Conservation (phyloP, 805 yeast genomes). For the Candida ovalis region DNA sequence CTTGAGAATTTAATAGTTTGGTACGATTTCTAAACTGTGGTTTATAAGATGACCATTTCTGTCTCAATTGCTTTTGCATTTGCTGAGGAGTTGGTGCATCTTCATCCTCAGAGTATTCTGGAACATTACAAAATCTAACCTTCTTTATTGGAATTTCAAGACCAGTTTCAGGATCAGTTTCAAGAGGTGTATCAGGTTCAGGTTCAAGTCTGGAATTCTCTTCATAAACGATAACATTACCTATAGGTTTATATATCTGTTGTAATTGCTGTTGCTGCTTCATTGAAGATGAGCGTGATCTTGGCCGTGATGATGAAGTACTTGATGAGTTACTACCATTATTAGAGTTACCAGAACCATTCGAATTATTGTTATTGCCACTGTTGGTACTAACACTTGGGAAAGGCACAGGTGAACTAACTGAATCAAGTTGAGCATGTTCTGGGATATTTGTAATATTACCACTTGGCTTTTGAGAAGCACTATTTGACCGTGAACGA, state of each 20-base stretch:
- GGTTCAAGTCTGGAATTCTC: conserved; percentile 10
- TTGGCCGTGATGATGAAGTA: conserved; percentile 11
- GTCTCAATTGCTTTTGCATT: conserved; percentile 33
- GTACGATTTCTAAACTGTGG: conserved; percentile 30
- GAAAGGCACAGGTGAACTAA: background rate
- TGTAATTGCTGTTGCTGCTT: conserved; percentile 10
- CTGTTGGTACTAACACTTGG: background rate
- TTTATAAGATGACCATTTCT: conserved; percentile 31
- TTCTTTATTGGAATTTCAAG: conserved; percentile 29
- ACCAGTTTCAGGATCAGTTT: conserved; percentile 13
- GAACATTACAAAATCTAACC: conserved; percentile 51
- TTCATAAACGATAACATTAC: conserved; percentile 19
- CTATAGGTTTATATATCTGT: conserved; percentile 9
- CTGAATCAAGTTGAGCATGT: conserved; percentile 1
- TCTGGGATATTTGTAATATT: conserved; percentile 18
- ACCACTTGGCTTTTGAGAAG: conserved; percentile 20
- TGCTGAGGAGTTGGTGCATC: conserved; percentile 47
- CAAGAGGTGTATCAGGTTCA: conserved; percentile 7
- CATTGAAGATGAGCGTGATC: conserved; percentile 21
- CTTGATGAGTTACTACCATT: conserved; percentile 1
- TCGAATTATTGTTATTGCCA: background rate
- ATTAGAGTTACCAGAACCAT: background rate
- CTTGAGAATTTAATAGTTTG: conserved; percentile 31
- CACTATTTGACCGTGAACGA: conserved; percentile 26
- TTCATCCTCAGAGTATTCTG: conserved; percentile 48